Percentiles rank a stretch among this genome's conserved stretches.
These are phyloP conservation scores for Leccinum angustisporum DNA, from an alignment of 1,284 basidiomycete genomes.

Conservation along the genomic window DNA sequence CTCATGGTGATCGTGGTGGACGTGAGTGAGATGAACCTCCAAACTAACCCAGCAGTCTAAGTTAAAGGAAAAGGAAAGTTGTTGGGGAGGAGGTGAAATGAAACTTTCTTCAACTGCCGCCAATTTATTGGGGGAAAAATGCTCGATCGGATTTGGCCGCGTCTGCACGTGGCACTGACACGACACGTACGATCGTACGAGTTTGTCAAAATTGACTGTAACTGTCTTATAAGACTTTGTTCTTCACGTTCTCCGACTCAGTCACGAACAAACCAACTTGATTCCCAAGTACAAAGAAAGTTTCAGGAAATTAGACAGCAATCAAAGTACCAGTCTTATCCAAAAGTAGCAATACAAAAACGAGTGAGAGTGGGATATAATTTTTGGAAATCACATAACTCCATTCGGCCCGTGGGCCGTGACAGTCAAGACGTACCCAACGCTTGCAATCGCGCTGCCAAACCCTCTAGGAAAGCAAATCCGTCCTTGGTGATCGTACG, in stretches of 20 bases:
- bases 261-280: neutral
- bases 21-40: conserved; percentile 1
- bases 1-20: conserved; percentile 25
- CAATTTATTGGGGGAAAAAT: conserved; percentile 28
- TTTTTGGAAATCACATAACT: conserved; percentile 5
- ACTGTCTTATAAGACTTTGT: neutral
- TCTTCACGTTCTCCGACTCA: neutral
- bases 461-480: conserved; percentile 62
- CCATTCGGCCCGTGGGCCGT: neutral
- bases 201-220: neutral
- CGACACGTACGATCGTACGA: neutral
- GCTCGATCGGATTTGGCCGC: conserved; percentile 23
- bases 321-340: neutral
- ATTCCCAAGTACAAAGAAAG: neutral
- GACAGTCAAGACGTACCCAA: conserved; percentile 16
- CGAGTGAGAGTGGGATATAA: neutral
- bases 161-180: conserved; percentile 24
- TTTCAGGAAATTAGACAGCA: too few relatives aligned
- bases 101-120: neutral
- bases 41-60: conserved; percentile 10
- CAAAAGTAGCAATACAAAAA: neutral
- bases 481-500: conserved; percentile 76
- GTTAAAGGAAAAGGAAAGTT: conserved; percentile 2
- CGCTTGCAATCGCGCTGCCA: conserved; percentile 50
- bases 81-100: neutral